Base-by-base conservation (phyloP, 805 yeast genomes). In the Kluyveromyces starmeri region DNA sequence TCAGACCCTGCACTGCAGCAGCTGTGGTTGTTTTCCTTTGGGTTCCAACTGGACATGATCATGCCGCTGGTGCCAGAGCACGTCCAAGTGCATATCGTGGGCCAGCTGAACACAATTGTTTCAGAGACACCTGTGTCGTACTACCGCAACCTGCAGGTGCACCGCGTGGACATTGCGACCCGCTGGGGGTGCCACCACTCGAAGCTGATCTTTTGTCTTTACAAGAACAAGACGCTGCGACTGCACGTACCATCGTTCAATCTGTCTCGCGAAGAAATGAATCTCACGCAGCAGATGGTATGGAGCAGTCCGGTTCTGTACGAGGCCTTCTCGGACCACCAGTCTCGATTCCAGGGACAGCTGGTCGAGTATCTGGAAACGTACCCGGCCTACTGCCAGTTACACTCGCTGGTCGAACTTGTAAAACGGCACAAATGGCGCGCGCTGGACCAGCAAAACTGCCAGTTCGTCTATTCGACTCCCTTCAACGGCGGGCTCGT, bases 131-230 rank as follows among this genome's bases (percentile, higher is more conserved):
- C 25, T 16, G 3, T 30, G 13, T 4, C 25, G 11, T 18, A 16
- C 10, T 30, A 30, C 19, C 18, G 26, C 8, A 30, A 30, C 13
- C 17, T 30, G 17, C 12, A 12, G 4, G 23, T 30, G 26, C 33
- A 30, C 16, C 25, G 20, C 8, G 33, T 30, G 9, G 19, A 15
- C 13, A 12, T 30, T 12, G 26, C 33, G 11, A 14, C 20, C 17
- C 4, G 18, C 10, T 30, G 33, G 33, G 33, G 33, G 0, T 61
- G 68, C 3, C 86, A 80, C 51, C 89, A 80, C 50, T 67, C 83
- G 1, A 80, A 80, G 48, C 58, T 79, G 69, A 73, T 79, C 65
- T 57, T 80, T 10, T 78, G 78, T 46, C 58, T 68, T 38, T 75
- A 63, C 45, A 49, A 49, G 2, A 71, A 71, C 41, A 59, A 58